Evolutionary conservation across 1,139 yeast species (phyloP).

Genomic region (Torulaspora globosa): DNA sequence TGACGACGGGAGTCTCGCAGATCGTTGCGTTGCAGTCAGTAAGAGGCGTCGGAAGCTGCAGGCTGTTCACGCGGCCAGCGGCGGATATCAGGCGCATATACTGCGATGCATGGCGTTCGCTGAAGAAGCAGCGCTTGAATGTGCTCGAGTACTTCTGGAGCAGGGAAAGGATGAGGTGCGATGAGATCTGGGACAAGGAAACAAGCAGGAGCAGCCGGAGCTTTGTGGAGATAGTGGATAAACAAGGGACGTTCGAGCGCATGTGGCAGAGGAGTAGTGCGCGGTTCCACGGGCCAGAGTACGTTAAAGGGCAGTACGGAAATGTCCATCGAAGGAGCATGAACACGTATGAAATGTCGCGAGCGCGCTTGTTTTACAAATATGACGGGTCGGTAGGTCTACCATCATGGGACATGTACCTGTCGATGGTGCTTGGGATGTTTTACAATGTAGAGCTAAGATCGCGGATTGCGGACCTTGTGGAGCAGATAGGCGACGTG

Average conservation of each 20-base stretch:
- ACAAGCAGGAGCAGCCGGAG: background rate
- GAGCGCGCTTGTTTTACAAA: background rate
- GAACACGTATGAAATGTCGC: background rate
- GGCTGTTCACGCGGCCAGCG: background rate
- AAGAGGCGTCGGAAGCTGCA: background rate
- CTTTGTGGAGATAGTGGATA: background rate
- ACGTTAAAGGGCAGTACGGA: background rate
- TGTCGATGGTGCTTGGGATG: slow-evolving; percentile 2
- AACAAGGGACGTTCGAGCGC: background rate
- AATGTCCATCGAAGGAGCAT: background rate
- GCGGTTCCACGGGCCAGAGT: background rate
- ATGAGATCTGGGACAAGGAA: background rate
- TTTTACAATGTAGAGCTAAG: background rate
- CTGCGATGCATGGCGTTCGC: background rate
- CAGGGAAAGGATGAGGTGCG: background rate
- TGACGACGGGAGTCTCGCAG: background rate
- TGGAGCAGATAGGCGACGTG: background rate
- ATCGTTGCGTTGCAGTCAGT: background rate
- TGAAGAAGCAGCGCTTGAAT: background rate
- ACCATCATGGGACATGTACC: slow-evolving; percentile 1
- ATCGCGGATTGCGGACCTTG: background rate
- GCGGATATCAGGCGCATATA: background rate
- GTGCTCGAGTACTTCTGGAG: background rate
- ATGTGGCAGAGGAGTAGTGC: background rate
- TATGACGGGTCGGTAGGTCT: background rate